Evolutionary conservation across 148 eudicot species (phyloP).

Genomic region (Heliamphora exappendiculata): DNA sequence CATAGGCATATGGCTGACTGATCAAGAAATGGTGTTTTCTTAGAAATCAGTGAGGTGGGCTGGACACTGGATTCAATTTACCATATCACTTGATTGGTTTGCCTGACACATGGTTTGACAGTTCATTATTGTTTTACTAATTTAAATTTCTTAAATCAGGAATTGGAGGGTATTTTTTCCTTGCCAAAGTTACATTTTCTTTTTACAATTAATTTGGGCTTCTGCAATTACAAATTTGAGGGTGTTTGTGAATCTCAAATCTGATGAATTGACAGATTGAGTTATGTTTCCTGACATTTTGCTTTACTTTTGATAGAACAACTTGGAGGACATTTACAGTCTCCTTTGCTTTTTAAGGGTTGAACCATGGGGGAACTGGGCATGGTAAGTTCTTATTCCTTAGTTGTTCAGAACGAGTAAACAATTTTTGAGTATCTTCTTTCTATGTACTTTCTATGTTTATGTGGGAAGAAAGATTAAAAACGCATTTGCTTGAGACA

Average conservation of each 20-base stretch:
- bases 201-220: neutral
- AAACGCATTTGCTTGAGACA: neutral
- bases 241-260: neutral
- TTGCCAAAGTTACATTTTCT: neutral
- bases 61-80: neutral
- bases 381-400: slow-evolving; percentile 55
- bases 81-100: neutral
- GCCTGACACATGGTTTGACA: neutral
- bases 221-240: neutral
- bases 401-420: neutral
- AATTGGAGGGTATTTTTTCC: neutral
- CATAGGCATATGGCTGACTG: neutral
- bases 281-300: slow-evolving; percentile 17
- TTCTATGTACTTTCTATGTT: neutral
- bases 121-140: neutral
- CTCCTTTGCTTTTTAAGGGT: slow-evolving; percentile 89
- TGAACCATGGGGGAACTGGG: slow-evolving; percentile 99
- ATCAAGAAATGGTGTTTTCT: neutral
- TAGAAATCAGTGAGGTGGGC: neutral
- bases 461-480: neutral
- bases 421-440: neutral
- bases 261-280: neutral
- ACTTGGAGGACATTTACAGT: slow-evolving; percentile 85
- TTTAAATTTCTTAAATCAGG: neutral
- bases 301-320: slow-evolving; percentile 56